These are phyloP conservation scores for Acarospora socialis DNA, from an alignment of 2,329 filamentous ascomycete genomes.

Conservation along the genomic window DNA sequence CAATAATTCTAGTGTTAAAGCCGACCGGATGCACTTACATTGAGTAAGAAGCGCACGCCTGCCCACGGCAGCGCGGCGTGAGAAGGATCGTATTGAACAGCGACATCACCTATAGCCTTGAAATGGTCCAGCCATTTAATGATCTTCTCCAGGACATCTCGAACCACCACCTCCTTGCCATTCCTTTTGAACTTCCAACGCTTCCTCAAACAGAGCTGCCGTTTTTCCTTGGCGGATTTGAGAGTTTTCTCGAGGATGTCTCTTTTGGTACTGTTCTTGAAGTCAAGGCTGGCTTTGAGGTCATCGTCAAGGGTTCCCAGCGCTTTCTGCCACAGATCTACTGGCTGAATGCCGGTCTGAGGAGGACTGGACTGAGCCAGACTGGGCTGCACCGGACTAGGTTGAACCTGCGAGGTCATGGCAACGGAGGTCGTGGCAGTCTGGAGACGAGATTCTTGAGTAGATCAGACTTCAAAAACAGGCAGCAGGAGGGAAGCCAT, in stretches of 20 bases:
- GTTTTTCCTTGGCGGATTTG: constrained; percentile 5
- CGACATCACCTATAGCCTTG: constrained; percentile 9
- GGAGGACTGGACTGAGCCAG: too few relatives aligned
- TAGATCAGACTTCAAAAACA: too few relatives aligned
- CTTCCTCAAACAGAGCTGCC: constrained; percentile 4
- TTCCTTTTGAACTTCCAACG: constrained; percentile 9
- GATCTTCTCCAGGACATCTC: constrained; percentile 19
- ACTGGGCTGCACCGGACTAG: too few relatives aligned
- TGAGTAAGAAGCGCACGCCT: constrained; percentile 9
- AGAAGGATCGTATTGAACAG: constrained; percentile 8
- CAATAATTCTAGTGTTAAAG: neutral
- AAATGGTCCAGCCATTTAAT: constrained; percentile 13
- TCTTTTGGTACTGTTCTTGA: neutral
- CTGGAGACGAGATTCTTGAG: too few relatives aligned
- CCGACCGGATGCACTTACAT: constrained; percentile 2
- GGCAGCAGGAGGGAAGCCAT: too few relatives aligned
- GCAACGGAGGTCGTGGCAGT: too few relatives aligned
- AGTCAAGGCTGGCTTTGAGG: neutral
- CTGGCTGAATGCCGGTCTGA: too few relatives aligned
- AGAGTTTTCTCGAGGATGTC: constrained; percentile 1
- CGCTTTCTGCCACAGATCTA: constrained; percentile 2
- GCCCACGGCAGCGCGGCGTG: constrained; percentile 11
- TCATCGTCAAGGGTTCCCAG: neutral
- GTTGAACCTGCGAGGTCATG: too few relatives aligned
- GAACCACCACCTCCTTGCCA: constrained; percentile 12